Conservation (phyloP, 2,329 filamentous ascomycete genomes). For the Zasmidium citrigriseum region DNA sequence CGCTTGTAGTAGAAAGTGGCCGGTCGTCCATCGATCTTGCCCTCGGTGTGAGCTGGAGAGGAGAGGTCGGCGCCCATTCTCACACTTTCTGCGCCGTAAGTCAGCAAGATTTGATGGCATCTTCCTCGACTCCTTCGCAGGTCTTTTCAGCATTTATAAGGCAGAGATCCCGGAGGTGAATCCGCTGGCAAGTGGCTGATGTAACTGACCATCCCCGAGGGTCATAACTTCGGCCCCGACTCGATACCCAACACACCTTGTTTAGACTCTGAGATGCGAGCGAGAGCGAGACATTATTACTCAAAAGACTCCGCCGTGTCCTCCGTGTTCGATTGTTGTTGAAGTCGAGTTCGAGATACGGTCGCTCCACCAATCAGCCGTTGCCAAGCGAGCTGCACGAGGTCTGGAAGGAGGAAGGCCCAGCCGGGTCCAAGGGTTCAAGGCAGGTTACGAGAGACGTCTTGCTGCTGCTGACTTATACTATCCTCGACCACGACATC, state of each 20-base stretch:
- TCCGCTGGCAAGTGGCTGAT: background rate
- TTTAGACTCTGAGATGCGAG: background rate
- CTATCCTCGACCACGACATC: background rate
- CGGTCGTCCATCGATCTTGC: constrained; percentile 27
- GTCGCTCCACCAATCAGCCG: background rate
- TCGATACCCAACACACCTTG: background rate
- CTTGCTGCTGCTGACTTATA: background rate
- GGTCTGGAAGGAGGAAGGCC: background rate
- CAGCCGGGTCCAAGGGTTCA: background rate
- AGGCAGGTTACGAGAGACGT: background rate
- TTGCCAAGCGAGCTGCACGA: background rate
- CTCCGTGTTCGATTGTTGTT: background rate
- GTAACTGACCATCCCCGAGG: background rate
- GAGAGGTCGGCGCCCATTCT: constrained; percentile 25
- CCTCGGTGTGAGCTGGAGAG: constrained; percentile 20
- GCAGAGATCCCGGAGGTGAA: background rate
- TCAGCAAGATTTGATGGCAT: background rate
- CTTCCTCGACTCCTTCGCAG: background rate
- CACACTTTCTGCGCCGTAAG: background rate
- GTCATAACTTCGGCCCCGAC: background rate
- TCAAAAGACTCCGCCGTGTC: background rate
- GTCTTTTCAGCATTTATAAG: background rate
- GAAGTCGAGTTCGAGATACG: background rate
- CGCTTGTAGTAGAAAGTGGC: constrained; percentile 29
- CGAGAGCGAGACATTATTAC: background rate